These are phyloP conservation scores for Paraphaeosphaeria minitans DNA, from an alignment of 2,329 filamentous ascomycete species.

Conservation along the genomic window DNA sequence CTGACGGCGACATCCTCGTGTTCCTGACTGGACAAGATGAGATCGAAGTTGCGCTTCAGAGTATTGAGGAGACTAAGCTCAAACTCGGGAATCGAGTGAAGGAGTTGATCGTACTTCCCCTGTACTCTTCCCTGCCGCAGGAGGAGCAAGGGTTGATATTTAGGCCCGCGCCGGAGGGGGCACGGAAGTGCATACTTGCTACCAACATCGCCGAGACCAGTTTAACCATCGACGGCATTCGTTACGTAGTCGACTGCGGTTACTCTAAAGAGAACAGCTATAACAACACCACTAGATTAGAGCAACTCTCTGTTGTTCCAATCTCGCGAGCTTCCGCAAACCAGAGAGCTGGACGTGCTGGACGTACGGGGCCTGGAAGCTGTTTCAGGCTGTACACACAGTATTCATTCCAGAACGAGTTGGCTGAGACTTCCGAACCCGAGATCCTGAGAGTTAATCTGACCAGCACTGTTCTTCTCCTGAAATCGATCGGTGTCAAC, in stretches of 20 bases:
- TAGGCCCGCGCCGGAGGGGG: constrained; percentile 82
- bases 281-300: constrained; percentile 90
- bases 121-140: constrained; percentile 91
- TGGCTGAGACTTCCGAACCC: constrained; percentile 88
- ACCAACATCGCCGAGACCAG: constrained; percentile 98
- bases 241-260: constrained; percentile 93
- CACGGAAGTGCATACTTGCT: constrained; percentile 88
- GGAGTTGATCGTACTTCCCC: constrained; percentile 88
- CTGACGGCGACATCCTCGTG: constrained; percentile 81
- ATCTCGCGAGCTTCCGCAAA: constrained; percentile 92
- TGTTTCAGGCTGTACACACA: constrained; percentile 94
- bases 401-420: constrained; percentile 86
- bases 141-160: constrained; percentile 94
- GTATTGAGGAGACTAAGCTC: constrained; percentile 66
- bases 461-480: constrained; percentile 78
- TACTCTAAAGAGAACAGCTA: constrained; percentile 96
- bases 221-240: constrained; percentile 93
- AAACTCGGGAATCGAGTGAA: constrained; percentile 77
- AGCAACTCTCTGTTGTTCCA: constrained; percentile 85
- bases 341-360: constrained; percentile 89
- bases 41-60: constrained; percentile 85
- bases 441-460: constrained; percentile 93
- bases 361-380: constrained; percentile 88
- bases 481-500: constrained; percentile 91
- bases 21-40: constrained; percentile 97